Evolutionary conservation across 208 protist genomes (phyloP).

Genomic region (Acanthamoeba sp.): DNA sequence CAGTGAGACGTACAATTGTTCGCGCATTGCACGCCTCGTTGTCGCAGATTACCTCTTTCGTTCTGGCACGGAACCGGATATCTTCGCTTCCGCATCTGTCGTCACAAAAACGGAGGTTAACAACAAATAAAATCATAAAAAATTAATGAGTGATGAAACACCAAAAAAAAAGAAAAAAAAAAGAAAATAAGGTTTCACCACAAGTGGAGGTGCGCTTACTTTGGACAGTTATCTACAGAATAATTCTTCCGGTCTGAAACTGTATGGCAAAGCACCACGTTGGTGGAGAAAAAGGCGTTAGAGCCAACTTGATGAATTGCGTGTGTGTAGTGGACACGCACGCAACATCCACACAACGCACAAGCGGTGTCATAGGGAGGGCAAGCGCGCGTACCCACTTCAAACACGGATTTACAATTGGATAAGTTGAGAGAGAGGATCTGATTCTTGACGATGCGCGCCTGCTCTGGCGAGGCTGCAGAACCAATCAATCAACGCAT

Average conservation of each 20-base stretch:
- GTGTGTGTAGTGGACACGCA: no score
- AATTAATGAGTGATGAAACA: background rate
- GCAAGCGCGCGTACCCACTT: constrained; percentile 21
- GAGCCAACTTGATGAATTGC: no score
- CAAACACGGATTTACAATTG: constrained; percentile 59
- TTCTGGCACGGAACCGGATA: constrained; percentile 19
- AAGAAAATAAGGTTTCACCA: no score
- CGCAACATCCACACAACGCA: no score
- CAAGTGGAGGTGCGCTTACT: background rate
- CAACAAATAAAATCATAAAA: background rate
- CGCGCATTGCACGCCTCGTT: constrained; percentile 31
- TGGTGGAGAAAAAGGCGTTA: no score
- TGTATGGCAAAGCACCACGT: no score
- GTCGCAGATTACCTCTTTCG: constrained; percentile 45
- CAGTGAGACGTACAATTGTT: constrained; percentile 39
- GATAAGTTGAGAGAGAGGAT: constrained; percentile 2
- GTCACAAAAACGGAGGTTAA: background rate
- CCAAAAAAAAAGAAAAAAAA: background rate
- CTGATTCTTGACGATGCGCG: background rate
- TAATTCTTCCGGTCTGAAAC: constrained; percentile 58
- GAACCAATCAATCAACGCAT: background rate
- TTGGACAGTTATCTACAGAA: constrained; percentile 48
- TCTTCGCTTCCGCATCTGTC: constrained; percentile 37
- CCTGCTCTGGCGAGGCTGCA: constrained; percentile 24
- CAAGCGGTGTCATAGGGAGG: no score